A percentile compares a stretch with the other conserved stretches of the same genome.
phyloP scores from a whole-genome alignment of 805 yeast genomes.

The Lipomyces sp. region DNA sequence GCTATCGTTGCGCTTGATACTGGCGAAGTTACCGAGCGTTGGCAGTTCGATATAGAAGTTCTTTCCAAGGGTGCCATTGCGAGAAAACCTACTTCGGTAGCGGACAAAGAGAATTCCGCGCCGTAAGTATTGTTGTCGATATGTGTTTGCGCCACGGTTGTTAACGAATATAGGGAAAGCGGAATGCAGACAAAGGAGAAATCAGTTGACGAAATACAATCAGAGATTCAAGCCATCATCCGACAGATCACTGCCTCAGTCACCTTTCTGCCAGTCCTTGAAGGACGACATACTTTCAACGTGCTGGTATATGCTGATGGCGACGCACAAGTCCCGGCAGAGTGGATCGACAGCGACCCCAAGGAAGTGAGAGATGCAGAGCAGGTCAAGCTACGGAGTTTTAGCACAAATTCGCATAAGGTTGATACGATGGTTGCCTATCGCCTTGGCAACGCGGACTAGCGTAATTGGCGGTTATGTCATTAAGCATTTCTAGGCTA shows the following conservation, averaged over 20 bases:
- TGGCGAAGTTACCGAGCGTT: conserved; percentile 74
- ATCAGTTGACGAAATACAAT: conserved; percentile 58
- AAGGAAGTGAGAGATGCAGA: conserved; percentile 65
- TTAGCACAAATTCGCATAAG: conserved; percentile 68
- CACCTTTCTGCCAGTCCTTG: conserved; percentile 78
- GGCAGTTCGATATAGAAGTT: conserved; percentile 78
- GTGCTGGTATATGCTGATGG: conserved; percentile 78
- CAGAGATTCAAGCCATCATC: conserved; percentile 81
- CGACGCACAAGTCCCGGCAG: conserved; percentile 67
- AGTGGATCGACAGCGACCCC: conserved; percentile 82
- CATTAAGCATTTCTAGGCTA: not conserved
- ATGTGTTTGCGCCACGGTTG: not conserved
- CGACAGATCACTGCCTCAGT: conserved; percentile 89
- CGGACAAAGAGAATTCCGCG: conserved; percentile 25
- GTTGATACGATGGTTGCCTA: conserved; percentile 76
- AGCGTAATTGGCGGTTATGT: not conserved
- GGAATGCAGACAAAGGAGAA: conserved; percentile 43
- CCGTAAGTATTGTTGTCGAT: conserved; percentile 19
- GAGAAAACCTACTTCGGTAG: not conserved
- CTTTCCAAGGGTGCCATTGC: conserved; percentile 28
- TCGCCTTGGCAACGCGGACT: conserved; percentile 44
- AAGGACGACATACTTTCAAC: conserved; percentile 73
- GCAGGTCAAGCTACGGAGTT: conserved; percentile 68
- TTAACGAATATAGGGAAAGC: not conserved
- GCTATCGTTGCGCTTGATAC: conserved; percentile 72